Evolutionary conservation across 2,329 filamentous ascomycete species (phyloP), one percentile per base, ranked within the genome.

Genomic region (Nemania abortiva): DNA sequence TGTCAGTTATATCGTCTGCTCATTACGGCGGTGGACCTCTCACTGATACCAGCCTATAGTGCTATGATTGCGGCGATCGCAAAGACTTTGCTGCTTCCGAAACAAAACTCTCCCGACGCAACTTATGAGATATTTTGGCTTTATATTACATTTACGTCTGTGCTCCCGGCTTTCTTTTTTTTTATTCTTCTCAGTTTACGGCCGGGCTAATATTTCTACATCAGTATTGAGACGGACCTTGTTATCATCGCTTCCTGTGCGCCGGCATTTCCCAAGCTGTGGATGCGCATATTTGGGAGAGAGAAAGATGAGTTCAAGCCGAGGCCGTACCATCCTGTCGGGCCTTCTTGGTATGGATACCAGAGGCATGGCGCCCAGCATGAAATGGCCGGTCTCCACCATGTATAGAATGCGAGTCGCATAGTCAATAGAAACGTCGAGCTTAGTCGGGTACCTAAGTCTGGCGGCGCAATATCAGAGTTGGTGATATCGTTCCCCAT

Each of bases 161-260:
- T 61, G 4, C 7, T 29, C 31, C 31, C 13, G 20, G 5, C 11
- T 57, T 18, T 1, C 18, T 27, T 2, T 52, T 29, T n/a, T 1
- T 9, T 20, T 6, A 29, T n/a, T n/a, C n/a, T n/a, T n/a, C n/a
- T n/a, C n/a, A n/a, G n/a, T n/a, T n/a, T n/a, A n/a, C n/a, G 9
- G 2, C 20, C 7, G 15, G 6, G 20, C 54, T 57, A 27, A 39
- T n/a, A 4, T 18, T 11, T 29, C 11, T 24, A 24, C 15, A 34
- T 42, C 7, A 61, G 47, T 20, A 6, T 61, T 6, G 47, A 61
- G 31, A 53, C 47, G 6, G 49, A 53, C 15, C 31, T 61, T 27
- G 58, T 61, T n/a, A 53, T 61, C 22, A 54, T 61, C 9, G 47
- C 47, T 53, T 39, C 47, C 2, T 61, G 58, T 27, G 54, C 54